Evolutionary conservation across 768 basidiomycete genomes (phyloP).

Genomic region (Scleroderma citrinum): DNA sequence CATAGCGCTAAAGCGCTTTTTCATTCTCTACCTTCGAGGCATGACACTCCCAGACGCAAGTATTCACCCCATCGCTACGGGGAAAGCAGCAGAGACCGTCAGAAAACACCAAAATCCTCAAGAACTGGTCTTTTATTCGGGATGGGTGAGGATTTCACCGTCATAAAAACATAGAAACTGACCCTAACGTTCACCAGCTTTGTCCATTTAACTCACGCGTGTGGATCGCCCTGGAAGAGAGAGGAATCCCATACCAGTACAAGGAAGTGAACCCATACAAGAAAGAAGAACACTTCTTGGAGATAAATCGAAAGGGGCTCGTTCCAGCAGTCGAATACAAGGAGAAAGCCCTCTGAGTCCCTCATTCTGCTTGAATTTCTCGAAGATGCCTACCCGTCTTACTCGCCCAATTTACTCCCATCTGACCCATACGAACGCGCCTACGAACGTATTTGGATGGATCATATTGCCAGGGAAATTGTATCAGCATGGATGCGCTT

Average conservation of each 20-base stretch:
- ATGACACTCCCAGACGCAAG: slow-evolving; percentile 45
- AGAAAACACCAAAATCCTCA: slow-evolving; percentile 45
- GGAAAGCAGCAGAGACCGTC: slow-evolving; percentile 45
- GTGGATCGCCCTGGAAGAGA: slow-evolving; percentile 67
- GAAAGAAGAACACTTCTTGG: slow-evolving; percentile 53
- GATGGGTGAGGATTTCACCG: slow-evolving; percentile 54
- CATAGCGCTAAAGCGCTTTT: too few species aligned
- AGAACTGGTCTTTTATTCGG: slow-evolving; percentile 53
- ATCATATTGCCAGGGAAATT: slow-evolving; percentile 48
- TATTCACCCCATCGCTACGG: slow-evolving; percentile 58
- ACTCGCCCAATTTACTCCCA: slow-evolving; percentile 46
- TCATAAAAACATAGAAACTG: too few species aligned
- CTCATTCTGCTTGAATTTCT: slow-evolving; percentile 61
- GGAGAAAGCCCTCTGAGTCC: slow-evolving; percentile 53
- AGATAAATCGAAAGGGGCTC: slow-evolving; percentile 64
- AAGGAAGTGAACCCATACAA: slow-evolving; percentile 67
- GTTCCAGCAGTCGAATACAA: slow-evolving; percentile 54
- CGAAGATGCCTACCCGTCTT: slow-evolving; percentile 46
- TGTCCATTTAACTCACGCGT: slow-evolving; percentile 55
- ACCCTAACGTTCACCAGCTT: slow-evolving; percentile 30
- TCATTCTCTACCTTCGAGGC: not conserved
- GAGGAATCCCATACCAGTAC: slow-evolving; percentile 61
- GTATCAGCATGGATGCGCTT: slow-evolving; percentile 49
- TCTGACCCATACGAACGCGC: slow-evolving; percentile 47
- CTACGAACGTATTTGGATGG: slow-evolving; percentile 49